These are phyloP conservation scores for Phanerochaete sordida DNA, from an alignment of 768 basidiomycete species.

Conservation along the genomic window DNA sequence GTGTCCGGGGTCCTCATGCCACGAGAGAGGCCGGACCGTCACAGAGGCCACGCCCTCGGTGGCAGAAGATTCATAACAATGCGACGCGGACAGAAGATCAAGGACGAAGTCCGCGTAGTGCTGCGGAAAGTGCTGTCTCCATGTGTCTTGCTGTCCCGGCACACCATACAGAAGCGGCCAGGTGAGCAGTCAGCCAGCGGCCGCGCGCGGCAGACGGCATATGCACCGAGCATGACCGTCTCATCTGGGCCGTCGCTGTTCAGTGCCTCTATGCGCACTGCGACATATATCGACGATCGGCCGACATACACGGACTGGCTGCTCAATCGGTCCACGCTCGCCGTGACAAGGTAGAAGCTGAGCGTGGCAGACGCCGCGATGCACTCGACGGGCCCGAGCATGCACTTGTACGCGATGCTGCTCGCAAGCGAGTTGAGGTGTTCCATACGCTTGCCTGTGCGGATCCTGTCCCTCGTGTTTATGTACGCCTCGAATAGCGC, in stretches of 20 bases:
- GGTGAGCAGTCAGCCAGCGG: too few relatives aligned
- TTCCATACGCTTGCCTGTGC: constrained; percentile 73
- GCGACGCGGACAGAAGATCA: too few relatives aligned
- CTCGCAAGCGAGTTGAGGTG: constrained; percentile 82
- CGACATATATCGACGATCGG: constrained; percentile 78
- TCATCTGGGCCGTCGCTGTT: constrained; percentile 44
- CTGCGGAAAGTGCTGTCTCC: too few relatives aligned
- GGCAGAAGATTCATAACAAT: too few relatives aligned
- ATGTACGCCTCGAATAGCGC: constrained; percentile 64
- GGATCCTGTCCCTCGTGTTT: constrained; percentile 67
- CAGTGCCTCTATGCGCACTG: constrained; percentile 76
- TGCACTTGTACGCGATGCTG: constrained; percentile 79
- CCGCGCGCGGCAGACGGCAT: too few relatives aligned
- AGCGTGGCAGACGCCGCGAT: constrained; percentile 49
- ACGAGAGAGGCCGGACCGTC: too few relatives aligned
- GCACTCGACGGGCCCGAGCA: constrained; percentile 52
- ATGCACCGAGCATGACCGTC: constrained; percentile 69
- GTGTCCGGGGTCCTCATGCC: too few relatives aligned
- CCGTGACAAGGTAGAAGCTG: constrained; percentile 82
- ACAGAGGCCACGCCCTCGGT: too few relatives aligned
- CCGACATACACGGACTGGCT: constrained; percentile 83
- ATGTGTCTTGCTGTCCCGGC: too few relatives aligned
- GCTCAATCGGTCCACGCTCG: constrained; percentile 73
- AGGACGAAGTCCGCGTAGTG: too few relatives aligned
- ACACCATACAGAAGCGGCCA: too few relatives aligned